Evolutionary conservation across 2,329 filamentous ascomycete species (phyloP).

Genomic region (Knoxdaviesia proteae): DNA sequence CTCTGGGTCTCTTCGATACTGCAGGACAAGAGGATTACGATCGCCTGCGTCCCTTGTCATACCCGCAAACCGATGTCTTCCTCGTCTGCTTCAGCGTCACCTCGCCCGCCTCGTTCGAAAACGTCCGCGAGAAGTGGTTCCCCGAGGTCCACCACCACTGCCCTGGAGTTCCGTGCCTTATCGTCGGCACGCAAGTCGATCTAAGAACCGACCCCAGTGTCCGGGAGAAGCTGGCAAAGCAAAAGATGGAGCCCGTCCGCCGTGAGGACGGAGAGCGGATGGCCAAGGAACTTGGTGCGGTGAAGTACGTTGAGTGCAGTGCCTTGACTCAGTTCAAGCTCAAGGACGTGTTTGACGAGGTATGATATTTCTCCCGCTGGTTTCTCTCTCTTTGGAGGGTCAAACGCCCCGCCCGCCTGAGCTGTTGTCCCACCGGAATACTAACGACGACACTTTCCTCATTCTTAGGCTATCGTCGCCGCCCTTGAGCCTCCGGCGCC

Average conservation of each 20-base stretch:
- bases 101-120: slow-evolving; percentile 93
- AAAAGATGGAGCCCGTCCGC: slow-evolving; percentile 85
- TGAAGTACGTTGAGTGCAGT: slow-evolving; percentile 98
- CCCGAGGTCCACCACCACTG: slow-evolving; percentile 98
- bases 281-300: slow-evolving; percentile 90
- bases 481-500: slow-evolving; percentile 72
- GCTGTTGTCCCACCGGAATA: not conserved
- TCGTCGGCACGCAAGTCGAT: slow-evolving; percentile 95
- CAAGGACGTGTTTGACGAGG: slow-evolving; percentile 98
- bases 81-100: slow-evolving; percentile 98
- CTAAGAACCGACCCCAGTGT: slow-evolving; percentile 75
- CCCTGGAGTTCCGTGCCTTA: slow-evolving; percentile 89
- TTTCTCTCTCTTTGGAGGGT: not conserved
- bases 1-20: slow-evolving; percentile 91
- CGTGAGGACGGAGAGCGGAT: slow-evolving; percentile 89
- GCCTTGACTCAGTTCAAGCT: slow-evolving; percentile 95
- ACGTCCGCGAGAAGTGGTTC: slow-evolving; percentile 98
- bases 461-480: slow-evolving; percentile 67
- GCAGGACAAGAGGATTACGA: slow-evolving; percentile 99
- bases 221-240: slow-evolving; percentile 76
- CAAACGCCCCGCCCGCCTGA: not conserved
- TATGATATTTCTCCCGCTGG: slow-evolving; percentile 20
- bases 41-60: slow-evolving; percentile 83
- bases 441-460: not conserved
- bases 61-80: slow-evolving; percentile 97